A percentile compares a stretch with the other conserved stretches of the same genome.
These are phyloP conservation scores for Ligustrum vulgare DNA, from an alignment of 257 asterid genomes.

Conservation along the genomic window DNA sequence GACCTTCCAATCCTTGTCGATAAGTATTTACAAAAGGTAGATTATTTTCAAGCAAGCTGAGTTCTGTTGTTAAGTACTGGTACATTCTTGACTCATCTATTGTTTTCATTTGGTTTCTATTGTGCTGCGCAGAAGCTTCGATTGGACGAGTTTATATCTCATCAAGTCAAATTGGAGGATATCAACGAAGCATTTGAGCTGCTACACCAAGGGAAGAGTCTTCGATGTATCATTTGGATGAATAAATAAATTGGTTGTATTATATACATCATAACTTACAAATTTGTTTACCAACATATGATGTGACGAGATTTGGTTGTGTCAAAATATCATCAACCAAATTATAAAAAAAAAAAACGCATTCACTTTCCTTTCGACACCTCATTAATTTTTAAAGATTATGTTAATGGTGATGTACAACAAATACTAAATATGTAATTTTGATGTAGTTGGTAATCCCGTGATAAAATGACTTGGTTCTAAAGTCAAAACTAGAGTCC, in stretches of 20 bases:
- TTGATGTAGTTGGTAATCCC: too few species aligned
- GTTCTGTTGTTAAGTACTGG: neutral
- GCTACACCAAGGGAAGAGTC: constrained; percentile 31
- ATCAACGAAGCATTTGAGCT: constrained; percentile 41
- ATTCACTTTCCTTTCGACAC: too few species aligned
- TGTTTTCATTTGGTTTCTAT: neutral
- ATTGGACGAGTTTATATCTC: constrained; percentile 40
- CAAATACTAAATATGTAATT: too few species aligned
- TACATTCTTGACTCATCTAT: neutral
- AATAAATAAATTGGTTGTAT: neutral
- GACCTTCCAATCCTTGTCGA: constrained; percentile 32
- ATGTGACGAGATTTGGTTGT: too few species aligned
- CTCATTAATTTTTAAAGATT: too few species aligned
- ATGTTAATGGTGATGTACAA: too few species aligned
- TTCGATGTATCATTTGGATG: constrained; percentile 51
- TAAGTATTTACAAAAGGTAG: constrained; percentile 32
- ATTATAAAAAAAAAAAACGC: too few species aligned
- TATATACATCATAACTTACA: too few species aligned
- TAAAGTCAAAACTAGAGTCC: too few species aligned
- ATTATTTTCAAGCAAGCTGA: neutral
- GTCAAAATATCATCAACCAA: too few species aligned
- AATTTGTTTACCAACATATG: too few species aligned
- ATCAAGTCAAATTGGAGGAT: constrained; percentile 34
- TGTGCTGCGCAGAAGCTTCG: constrained; percentile 35
- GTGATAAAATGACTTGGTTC: too few species aligned